A percentile compares a stretch with the other conserved stretches of the same genome.
These are phyloP conservation scores for Spiraea crenata DNA, from an alignment of 331 rosid genomes.

Conservation along the genomic window DNA sequence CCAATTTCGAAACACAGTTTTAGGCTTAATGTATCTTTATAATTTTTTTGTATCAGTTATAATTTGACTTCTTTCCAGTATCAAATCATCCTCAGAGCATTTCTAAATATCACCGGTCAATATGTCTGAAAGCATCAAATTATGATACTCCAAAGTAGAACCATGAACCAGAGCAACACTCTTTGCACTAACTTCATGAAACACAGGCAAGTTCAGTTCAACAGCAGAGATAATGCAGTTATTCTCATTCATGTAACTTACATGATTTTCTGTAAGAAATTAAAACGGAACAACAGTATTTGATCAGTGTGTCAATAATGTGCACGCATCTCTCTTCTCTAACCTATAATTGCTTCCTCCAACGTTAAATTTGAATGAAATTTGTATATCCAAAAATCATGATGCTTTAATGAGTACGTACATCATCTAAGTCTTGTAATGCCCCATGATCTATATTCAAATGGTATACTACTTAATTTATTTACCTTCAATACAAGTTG, in stretches of 20 bases:
- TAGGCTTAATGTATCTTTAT: neutral
- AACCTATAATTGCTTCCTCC: neutral
- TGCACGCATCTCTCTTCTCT: neutral
- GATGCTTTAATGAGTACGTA: neutral
- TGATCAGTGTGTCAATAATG: neutral
- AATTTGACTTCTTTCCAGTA: neutral
- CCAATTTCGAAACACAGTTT: neutral
- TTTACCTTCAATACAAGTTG: conserved; percentile 66
- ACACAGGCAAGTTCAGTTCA: neutral
- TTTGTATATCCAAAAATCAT: neutral
- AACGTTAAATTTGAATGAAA: neutral
- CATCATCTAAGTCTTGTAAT: neutral
- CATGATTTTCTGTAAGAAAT: neutral
- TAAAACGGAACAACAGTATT: neutral
- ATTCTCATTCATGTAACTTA: neutral
- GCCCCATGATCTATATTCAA: neutral
- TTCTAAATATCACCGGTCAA: neutral
- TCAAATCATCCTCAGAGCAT: neutral
- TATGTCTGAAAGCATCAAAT: neutral
- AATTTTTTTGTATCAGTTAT: neutral
- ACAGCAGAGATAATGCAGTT: neutral
- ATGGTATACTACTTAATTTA: neutral
- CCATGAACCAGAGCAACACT: neutral
- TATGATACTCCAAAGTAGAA: neutral
- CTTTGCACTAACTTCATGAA: neutral